Evolutionary conservation across 495 filamentous ascomycete genomes (phyloP).

Genomic region (Penicillium steckii): DNA sequence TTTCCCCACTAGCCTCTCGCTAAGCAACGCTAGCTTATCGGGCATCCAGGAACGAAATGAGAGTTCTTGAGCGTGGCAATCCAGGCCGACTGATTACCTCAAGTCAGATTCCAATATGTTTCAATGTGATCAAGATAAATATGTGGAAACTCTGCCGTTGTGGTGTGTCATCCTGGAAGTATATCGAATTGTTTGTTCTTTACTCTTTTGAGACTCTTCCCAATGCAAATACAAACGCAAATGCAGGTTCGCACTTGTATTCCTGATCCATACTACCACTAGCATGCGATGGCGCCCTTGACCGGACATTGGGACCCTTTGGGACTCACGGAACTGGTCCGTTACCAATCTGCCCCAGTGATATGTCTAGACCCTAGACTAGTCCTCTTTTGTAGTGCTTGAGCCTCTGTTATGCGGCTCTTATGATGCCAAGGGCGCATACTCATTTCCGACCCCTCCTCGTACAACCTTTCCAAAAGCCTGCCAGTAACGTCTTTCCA

Average conservation of each 20-base stretch:
- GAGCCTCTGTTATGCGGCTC: slow-evolving; percentile 22
- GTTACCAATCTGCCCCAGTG: neutral
- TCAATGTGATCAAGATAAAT: no score
- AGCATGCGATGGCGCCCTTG: neutral
- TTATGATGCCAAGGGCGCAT: slow-evolving; percentile 12
- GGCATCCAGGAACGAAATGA: neutral
- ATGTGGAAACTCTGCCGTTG: no score
- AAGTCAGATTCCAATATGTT: neutral
- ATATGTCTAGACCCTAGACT: slow-evolving; percentile 5
- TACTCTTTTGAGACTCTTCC: neutral
- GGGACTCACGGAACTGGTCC: neutral
- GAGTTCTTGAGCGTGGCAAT: neutral
- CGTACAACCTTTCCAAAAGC: no score
- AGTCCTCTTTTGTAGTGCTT: slow-evolving; percentile 1
- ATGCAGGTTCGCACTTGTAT: neutral
- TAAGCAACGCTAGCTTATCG: neutral
- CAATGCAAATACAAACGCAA: no score
- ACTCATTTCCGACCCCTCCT: neutral
- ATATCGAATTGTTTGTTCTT: neutral
- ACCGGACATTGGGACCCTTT: neutral
- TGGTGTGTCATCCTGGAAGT: neutral
- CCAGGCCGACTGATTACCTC: neutral
- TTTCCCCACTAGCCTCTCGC: neutral
- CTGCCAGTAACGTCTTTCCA: no score
- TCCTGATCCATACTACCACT: neutral